Evolutionary conservation across 1,284 basidiomycete species (phyloP).

Genomic region (Ceratobasidium sp.): DNA sequence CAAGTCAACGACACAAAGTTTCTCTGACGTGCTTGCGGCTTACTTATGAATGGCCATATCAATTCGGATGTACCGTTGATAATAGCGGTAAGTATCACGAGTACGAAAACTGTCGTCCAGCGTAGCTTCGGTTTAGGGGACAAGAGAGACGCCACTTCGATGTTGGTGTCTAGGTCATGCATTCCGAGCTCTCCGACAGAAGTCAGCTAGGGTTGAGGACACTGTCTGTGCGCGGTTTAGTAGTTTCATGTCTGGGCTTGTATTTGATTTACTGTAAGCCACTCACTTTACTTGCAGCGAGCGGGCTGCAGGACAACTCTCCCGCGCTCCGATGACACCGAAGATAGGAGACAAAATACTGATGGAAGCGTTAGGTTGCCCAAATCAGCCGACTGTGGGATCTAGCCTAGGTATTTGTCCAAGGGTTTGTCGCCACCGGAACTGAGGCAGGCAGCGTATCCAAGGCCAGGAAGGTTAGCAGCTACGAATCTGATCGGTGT

Average conservation of each 20-base stretch:
- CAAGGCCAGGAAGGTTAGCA: too few species aligned
- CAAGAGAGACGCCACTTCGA: slow-evolving; percentile 12
- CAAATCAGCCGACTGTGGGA: slow-evolving; percentile 7
- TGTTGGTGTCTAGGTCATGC: neutral
- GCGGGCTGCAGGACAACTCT: slow-evolving; percentile 1
- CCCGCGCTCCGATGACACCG: neutral
- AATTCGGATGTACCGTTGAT: slow-evolving; percentile 29
- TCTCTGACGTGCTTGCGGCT: neutral
- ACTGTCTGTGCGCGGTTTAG: too few species aligned
- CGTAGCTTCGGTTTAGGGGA: neutral
- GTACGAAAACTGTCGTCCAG: slow-evolving; percentile 21
- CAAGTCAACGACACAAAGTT: neutral
- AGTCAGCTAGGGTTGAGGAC: too few species aligned
- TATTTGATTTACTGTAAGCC: too few species aligned
- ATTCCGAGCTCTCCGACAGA: too few species aligned
- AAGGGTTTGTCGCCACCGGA: neutral
- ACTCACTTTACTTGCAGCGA: neutral
- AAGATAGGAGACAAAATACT: neutral
- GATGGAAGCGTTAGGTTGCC: slow-evolving; percentile 17
- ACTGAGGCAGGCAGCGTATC: too few species aligned
- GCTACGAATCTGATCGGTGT: too few species aligned
- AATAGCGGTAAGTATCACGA: neutral
- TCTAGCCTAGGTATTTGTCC: slow-evolving; percentile 3
- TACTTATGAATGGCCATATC: slow-evolving; percentile 40
- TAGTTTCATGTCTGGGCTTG: too few species aligned